These are phyloP conservation scores for Huntiella bhutanensis DNA, from an alignment of 2,329 filamentous ascomycete species.

Conservation along the genomic window DNA sequence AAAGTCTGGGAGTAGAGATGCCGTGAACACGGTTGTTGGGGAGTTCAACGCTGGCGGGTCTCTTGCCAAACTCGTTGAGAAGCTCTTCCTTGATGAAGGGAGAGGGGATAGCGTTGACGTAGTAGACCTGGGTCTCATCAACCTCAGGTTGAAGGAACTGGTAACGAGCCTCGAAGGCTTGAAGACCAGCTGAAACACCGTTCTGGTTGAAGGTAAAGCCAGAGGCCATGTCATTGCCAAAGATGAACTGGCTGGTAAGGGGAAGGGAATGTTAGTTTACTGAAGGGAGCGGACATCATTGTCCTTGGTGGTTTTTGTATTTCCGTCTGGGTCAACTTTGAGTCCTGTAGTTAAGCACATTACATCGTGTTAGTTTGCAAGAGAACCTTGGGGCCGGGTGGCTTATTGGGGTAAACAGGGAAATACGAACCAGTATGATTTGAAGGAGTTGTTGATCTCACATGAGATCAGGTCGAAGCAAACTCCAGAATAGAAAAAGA, in stretches of 20 bases:
- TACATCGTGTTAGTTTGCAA: conserved; percentile 1
- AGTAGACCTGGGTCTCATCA: conserved; percentile 7
- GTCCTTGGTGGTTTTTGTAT: conserved; percentile 3
- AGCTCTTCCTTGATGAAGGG: conserved; percentile 1
- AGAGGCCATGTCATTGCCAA: conserved; percentile 8
- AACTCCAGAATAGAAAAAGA: neutral
- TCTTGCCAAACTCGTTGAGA: conserved; percentile 7
- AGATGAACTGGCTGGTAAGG: conserved; percentile 3
- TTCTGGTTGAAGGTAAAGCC: conserved; percentile 1
- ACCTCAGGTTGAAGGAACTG: conserved; percentile 1
- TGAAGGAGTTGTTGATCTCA: neutral
- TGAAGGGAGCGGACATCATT: neutral
- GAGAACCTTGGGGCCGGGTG: neutral
- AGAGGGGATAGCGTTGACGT: neutral
- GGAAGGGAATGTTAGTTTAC: conserved; percentile 6
- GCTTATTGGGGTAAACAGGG: neutral
- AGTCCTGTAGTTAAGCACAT: neutral
- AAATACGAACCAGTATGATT: conserved; percentile 10
- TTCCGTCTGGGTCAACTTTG: conserved; percentile 9
- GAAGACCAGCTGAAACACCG: conserved; percentile 2
- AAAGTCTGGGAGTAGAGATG: neutral
- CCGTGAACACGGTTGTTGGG: conserved; percentile 3
- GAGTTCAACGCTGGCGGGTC: conserved; percentile 10
- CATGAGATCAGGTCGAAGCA: conserved; percentile 4
- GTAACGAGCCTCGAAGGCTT: conserved; percentile 1